Base-by-base conservation (phyloP, 2,329 filamentous ascomycete genomes). In the Colletotrichum filicis region DNA sequence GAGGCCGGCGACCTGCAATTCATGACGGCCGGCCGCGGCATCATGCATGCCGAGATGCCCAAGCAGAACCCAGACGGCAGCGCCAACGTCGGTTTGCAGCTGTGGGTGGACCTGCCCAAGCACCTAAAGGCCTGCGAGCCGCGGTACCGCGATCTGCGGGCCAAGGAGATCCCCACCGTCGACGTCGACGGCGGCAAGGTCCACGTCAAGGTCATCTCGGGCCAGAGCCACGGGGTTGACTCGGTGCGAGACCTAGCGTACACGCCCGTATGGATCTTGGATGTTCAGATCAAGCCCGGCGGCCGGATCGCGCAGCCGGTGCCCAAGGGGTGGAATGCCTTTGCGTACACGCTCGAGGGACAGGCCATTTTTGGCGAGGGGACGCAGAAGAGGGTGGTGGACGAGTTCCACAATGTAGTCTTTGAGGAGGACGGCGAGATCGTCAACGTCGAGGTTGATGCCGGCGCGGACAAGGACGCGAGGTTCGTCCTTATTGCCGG, bases 21-120 rank as follows among this genome's bases (percentile, higher is more conserved):
- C 87, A 98, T 98, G 97, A 98, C 96, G 0, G 96, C 96, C 1
- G 96, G 96, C 4, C 87, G 89, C 24, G 96, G 96, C 55, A 97
- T 98, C 78, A 93, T 98, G 82, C 97, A 98, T 83, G 94, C 95
- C 49, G 96, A 98, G 84, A 98, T 98, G 95, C 96, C 96, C 11
- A 89, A 90, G 67, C 91, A 94, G 79, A 94, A 95, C 80, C 81
- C 87, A 1, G 94, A 97, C 80, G 94, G 94, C 63, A 90, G 87
- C 69, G 86, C 92, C 72, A 98, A 95, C 81, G 89, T 97, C 66
- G 96, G 96, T 42, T 90, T 98, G 84, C 97, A 98, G 85, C 88
- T 98, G 26, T 98, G 97, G 96, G 95, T 98, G 59, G 96, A 98
- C 81, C 86, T 98, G 12, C 96, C 97, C 6, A 85, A 91, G 79